These are phyloP conservation scores for Aleurites moluccanus DNA, from an alignment of 441 rosid species.

Conservation along the genomic window DNA sequence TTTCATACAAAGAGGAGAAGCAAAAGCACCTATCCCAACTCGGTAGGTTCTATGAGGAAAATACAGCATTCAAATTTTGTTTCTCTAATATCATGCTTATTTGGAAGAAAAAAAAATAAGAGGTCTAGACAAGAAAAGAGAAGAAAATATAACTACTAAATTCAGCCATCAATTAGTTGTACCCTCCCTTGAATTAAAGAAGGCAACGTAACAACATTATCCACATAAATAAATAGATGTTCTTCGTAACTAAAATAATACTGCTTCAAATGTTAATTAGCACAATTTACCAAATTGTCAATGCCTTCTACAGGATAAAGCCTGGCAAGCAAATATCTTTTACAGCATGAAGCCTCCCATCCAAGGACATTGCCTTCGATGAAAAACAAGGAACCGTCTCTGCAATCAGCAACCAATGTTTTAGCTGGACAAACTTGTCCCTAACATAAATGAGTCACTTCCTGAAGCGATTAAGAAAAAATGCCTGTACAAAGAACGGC, in stretches of 20 bases:
- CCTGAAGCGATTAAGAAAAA: slow-evolving; percentile 35
- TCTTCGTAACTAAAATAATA: slow-evolving; percentile 21
- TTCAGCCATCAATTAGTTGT: slow-evolving; percentile 24
- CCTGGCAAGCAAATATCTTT: slow-evolving; percentile 19
- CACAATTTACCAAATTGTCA: slow-evolving; percentile 18
- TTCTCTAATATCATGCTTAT: no score
- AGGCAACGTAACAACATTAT: slow-evolving; percentile 30
- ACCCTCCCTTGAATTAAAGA: slow-evolving; percentile 32
- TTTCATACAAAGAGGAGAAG: no score
- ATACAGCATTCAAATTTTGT: no score
- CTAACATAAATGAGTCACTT: slow-evolving; percentile 37
- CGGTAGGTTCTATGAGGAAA: no score
- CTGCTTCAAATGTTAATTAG: slow-evolving; percentile 21
- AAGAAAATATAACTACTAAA: slow-evolving; percentile 7
- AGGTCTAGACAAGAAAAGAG: no score
- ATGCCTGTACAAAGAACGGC: slow-evolving; percentile 41
- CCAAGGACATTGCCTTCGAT: slow-evolving; percentile 1
- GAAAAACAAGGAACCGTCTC: slow-evolving; percentile 18
- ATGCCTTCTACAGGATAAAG: slow-evolving; percentile 16
- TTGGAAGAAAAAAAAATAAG: no score
- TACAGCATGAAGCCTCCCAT: slow-evolving; percentile 8
- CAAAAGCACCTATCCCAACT: no score
- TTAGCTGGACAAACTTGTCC: slow-evolving; percentile 38
- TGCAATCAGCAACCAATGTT: slow-evolving; percentile 38
- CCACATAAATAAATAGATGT: slow-evolving; percentile 14